Conservation (phyloP, 495 filamentous ascomycete genomes). For the Letharia lupina region DNA sequence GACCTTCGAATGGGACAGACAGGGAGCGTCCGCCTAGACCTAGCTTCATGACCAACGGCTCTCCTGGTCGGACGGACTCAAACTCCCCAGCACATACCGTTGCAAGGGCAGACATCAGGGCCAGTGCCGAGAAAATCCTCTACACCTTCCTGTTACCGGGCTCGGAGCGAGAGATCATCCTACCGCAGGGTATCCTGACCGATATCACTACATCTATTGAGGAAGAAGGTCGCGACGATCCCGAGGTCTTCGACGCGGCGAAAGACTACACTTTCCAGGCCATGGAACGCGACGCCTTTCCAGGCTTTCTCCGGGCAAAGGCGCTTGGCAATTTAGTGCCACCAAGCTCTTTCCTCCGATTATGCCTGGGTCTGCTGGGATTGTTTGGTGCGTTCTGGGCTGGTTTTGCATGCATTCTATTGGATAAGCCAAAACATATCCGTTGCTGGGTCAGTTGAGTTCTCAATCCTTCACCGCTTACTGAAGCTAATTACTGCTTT, state of each 20-base stretch:
- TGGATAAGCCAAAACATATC: conserved; percentile 62
- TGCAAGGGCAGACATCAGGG: conserved; percentile 73
- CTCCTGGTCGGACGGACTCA: conserved; percentile 44
- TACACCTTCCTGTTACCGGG: conserved; percentile 91
- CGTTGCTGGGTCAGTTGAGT: conserved; percentile 67
- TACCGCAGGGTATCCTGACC: conserved; percentile 76
- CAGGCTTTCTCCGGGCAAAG: conserved; percentile 89
- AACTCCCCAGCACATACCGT: conserved; percentile 81
- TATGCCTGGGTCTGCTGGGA: conserved; percentile 76
- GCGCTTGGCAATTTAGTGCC: conserved; percentile 92
- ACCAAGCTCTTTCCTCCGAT: conserved; percentile 68
- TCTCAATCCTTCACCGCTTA: background rate
- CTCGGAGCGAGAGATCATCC: conserved; percentile 87
- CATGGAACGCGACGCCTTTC: conserved; percentile 98
- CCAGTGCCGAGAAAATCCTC: conserved; percentile 93
- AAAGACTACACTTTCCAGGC: conserved; percentile 99
- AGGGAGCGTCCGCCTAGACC: conserved; percentile 53
- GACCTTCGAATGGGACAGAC: conserved; percentile 32
- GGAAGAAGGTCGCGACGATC: conserved; percentile 82
- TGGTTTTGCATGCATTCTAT: conserved; percentile 84
- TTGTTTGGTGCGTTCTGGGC: conserved; percentile 93
- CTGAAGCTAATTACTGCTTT: conserved; percentile 11
- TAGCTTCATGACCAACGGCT: conserved; percentile 54
- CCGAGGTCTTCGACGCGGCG: conserved; percentile 91
- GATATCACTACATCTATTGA: conserved; percentile 79